Percentiles rank a stretch among this genome's conserved stretches.
Conservation (phyloP, 371 early-diverging fungal genomes). For the Fennellomyces sp. region DNA sequence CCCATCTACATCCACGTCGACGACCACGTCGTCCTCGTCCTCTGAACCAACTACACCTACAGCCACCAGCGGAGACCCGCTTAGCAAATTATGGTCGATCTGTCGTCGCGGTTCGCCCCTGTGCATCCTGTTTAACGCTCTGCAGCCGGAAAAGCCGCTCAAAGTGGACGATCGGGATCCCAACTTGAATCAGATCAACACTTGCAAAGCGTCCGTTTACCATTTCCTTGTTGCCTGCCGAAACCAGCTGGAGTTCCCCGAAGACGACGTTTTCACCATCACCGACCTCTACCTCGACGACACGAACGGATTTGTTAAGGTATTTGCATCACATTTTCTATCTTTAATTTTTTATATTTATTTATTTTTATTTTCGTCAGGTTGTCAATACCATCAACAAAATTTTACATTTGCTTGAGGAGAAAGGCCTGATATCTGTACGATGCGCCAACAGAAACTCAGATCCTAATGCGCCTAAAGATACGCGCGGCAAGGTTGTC, state of each 20-base stretch:
- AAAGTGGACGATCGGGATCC: constrained; percentile 60
- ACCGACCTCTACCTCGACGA: constrained; percentile 91
- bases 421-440: constrained; percentile 65
- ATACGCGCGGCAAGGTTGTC: constrained; percentile 86
- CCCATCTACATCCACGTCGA: constrained; percentile 15
- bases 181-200: constrained; percentile 68
- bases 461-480: constrained; percentile 67
- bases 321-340: constrained; percentile 30
- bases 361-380: constrained; percentile 20
- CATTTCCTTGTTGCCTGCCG: constrained; percentile 78
- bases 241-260: constrained; percentile 65
- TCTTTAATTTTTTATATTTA: not conserved
- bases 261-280: constrained; percentile 87
- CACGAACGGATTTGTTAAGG: constrained; percentile 95
- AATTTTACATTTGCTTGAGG: constrained; percentile 72
- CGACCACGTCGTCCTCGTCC: constrained; percentile 7
- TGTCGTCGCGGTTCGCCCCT: constrained; percentile 92
- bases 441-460: constrained; percentile 56
- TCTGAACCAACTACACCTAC: constrained; percentile 36
- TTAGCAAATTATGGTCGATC: constrained; percentile 84
- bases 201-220: constrained; percentile 84
- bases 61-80: constrained; percentile 67
- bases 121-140: constrained; percentile 81
- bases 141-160: constrained; percentile 60
- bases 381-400: constrained; percentile 72